Conservation (phyloP, 2,329 filamentous ascomycete genomes). For the Clarireedia paspali region DNA sequence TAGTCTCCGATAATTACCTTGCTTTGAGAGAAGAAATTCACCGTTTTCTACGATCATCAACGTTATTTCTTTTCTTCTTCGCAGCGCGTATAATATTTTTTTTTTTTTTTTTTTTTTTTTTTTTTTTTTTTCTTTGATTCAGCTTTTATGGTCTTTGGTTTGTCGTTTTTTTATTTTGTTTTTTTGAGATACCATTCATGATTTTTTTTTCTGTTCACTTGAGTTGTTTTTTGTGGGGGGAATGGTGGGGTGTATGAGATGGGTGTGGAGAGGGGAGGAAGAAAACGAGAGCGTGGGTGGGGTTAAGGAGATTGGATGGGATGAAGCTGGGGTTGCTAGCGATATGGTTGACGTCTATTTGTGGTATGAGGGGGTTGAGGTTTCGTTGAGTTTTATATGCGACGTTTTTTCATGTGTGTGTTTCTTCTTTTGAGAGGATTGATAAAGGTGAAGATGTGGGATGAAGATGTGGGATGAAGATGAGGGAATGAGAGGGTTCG, state of each 20-base stretch:
- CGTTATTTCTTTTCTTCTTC: background rate
- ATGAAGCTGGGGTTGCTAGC: background rate
- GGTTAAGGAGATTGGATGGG: background rate
- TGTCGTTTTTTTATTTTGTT: background rate
- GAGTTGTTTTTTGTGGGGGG: background rate
- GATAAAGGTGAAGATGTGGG: no score
- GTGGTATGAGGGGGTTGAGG: no score
- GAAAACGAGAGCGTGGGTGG: background rate
- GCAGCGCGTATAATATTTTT: constrained; percentile 2
- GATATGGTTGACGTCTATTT: background rate
- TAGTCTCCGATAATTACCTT: background rate
- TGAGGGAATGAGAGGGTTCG: no score
- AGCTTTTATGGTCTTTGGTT: background rate
- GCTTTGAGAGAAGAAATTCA: no score
- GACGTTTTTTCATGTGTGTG: no score
- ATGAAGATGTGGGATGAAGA: no score
- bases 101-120: background rate
- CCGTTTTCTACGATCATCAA: background rate
- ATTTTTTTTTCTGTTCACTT: background rate
- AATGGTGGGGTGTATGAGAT: no score
- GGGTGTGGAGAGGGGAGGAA: background rate
- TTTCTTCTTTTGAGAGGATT: no score
- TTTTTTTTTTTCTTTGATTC: background rate
- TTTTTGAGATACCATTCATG: constrained; percentile 9
- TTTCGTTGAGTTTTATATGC: no score